Evolutionary conservation across 2,329 filamentous ascomycete genomes (phyloP), one percentile per base, ranked within the genome.

Genomic region (Sporothrix luriei): DNA sequence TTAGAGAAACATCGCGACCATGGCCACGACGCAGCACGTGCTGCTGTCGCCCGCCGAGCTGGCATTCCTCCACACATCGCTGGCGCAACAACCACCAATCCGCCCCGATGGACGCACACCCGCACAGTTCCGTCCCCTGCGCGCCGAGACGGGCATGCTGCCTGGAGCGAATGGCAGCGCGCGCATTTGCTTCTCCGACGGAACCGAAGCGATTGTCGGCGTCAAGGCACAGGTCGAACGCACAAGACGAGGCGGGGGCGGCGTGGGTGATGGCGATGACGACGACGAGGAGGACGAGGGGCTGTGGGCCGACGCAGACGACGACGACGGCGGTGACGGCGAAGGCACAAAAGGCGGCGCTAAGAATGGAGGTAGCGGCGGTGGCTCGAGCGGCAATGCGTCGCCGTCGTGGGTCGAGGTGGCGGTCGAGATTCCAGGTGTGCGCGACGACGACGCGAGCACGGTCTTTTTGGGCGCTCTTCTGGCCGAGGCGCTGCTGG

Each of bases 1-100:
- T 3, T 0, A n/a, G 38, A 46, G 54, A 40, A 21, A 2, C 16
- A 38, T 11, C 29, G 26, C 57, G 21, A 74, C 73, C 73, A 91
- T 92, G 87, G 84, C 90, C 52, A 86, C 88, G 74, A 84, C 80
- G 76, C 87, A 88, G 76, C 87, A 88, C 80, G 87, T 88, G 76
- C 89, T 93, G 75, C 90, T 98, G 80, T 97, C 94, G 68, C 94
- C 95, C 62, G 93, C 95, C 76, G 95, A 99, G 83, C 91, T 99
- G 76, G 93, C 94, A 75, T 99, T 97, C 83, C 88, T 98, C 66
- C 93, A 97, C 84, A 88, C 87, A 73, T 94, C 94, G 6, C 92
- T 99, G 76, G 86, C 89, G 9, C 90, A 94, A 71, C 82, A 81
- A 55, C 93, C 93, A 13, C 93, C 95, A 24, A 91, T 98, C 78